phyloP scores from a whole-genome alignment of 257 asterid species.

The Osmanthus fragrans region DNA sequence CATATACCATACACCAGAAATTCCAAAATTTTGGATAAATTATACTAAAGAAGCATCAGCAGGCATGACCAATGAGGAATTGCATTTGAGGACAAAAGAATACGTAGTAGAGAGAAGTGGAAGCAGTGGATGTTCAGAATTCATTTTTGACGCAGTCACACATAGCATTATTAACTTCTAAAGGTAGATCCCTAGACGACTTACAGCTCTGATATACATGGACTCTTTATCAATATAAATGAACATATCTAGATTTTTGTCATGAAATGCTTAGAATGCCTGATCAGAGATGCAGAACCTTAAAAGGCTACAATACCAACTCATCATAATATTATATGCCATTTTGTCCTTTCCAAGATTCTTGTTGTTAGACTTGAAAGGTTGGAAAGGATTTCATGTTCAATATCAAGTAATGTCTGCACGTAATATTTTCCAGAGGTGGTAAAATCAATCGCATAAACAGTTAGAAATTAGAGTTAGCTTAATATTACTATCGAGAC shows the following conservation, averaged over 20 bases:
- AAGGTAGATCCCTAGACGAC: no score
- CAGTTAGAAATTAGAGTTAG: not conserved
- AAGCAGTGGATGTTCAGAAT: not conserved
- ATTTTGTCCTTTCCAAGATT: constrained; percentile 4
- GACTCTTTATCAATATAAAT: not conserved
- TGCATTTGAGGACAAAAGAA: not conserved
- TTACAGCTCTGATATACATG: not conserved
- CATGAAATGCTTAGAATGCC: not conserved
- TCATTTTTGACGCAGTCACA: not conserved
- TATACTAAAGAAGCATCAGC: not conserved
- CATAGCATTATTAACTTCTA: no score
- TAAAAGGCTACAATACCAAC: not conserved
- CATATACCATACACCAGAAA: not conserved
- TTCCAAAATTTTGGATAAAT: not conserved
- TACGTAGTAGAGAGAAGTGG: not conserved
- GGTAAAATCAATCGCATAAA: not conserved
- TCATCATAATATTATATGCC: not conserved
- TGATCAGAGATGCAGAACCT: not conserved
- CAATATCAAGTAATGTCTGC: not conserved
- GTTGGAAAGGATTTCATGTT: not conserved
- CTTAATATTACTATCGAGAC: not conserved
- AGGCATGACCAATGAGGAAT: not conserved
- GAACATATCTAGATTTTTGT: not conserved
- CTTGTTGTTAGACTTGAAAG: constrained; percentile 1
- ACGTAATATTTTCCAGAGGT: not conserved